Percentiles rank a stretch among this genome's conserved stretches.
Conservation (phyloP, 2,329 filamentous ascomycete species). For the Sporothrix brasiliensis region DNA sequence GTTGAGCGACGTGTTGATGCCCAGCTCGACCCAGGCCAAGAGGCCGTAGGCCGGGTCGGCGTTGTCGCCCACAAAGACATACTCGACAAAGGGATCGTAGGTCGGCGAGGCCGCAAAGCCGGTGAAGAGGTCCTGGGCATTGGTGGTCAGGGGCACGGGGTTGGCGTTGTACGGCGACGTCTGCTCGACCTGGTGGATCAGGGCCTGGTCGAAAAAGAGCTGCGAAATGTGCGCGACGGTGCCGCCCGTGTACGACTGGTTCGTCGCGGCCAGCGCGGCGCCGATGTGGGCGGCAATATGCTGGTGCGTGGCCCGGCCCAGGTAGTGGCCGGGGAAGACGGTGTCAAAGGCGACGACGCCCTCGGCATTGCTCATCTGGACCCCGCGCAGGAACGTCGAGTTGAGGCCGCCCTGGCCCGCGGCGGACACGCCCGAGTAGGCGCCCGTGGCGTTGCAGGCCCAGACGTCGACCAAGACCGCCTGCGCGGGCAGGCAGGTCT, state of each 20-base stretch:
- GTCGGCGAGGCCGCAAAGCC: conserved; percentile 44
- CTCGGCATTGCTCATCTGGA: conserved; percentile 47
- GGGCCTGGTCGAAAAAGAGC: conserved; percentile 62
- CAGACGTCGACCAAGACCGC: conserved; percentile 56
- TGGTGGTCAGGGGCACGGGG: conserved; percentile 49
- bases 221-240: conserved; percentile 59
- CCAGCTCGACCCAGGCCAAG: conserved; percentile 56
- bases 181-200: conserved; percentile 54
- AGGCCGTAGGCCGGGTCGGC: conserved; percentile 49
- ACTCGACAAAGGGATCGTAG: conserved; percentile 56
- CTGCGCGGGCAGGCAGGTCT: conserved; percentile 55
- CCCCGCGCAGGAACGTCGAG: conserved; percentile 50
- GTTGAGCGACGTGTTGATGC: conserved; percentile 46
- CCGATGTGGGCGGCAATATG: conserved; percentile 42
- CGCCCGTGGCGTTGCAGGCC: conserved; percentile 49
- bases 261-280: conserved; percentile 50
- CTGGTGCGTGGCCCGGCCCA: conserved; percentile 46
- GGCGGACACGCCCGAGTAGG: conserved; percentile 46
- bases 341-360: conserved; percentile 50
- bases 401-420: conserved; percentile 40
- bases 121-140: conserved; percentile 51
- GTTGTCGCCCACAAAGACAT: conserved; percentile 58
- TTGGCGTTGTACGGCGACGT: conserved; percentile 52
- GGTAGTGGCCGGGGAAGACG: conserved; percentile 52
- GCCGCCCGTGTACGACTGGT: conserved; percentile 45